Evolutionary conservation across 2,329 filamentous ascomycete genomes (phyloP).

Genomic region (Rugonectria rugulosa): DNA sequence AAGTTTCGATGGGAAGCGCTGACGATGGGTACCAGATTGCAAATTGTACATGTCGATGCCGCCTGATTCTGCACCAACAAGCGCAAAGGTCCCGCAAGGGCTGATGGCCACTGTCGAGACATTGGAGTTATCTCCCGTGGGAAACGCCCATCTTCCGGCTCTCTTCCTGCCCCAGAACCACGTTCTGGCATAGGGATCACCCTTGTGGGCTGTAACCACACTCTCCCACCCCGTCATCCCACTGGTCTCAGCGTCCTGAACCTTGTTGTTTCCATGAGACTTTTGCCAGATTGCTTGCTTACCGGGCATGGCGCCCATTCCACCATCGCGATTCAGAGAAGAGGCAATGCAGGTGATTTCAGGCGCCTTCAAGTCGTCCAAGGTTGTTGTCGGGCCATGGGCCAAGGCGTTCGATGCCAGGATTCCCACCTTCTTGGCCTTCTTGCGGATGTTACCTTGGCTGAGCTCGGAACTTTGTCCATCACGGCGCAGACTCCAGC

Average conservation of each 20-base stretch:
- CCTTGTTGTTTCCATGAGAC: constrained; percentile 67
- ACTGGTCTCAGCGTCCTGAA: constrained; percentile 74
- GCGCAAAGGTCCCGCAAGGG: constrained; percentile 90
- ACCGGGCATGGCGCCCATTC: constrained; percentile 84
- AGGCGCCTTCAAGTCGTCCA: constrained; percentile 85
- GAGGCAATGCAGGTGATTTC: constrained; percentile 92
- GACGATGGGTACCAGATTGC: constrained; percentile 88
- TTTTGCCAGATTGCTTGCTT: constrained; percentile 87
- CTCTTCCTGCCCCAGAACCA: constrained; percentile 99
- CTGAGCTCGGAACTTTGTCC: constrained; percentile 94
- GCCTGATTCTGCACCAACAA: constrained; percentile 85
- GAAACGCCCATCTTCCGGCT: constrained; percentile 91
- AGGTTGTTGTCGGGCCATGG: constrained; percentile 67
- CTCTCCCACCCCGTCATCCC: constrained; percentile 95
- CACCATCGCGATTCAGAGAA: constrained; percentile 92
- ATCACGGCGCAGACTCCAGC: constrained; percentile 92
- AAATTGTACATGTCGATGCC: constrained; percentile 95
- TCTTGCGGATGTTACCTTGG: constrained; percentile 87
- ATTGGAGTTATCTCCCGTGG: constrained; percentile 82
- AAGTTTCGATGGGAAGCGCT: constrained; percentile 82
- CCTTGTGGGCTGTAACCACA: constrained; percentile 89
- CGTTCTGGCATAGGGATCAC: constrained; percentile 84
- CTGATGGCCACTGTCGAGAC: constrained; percentile 90
- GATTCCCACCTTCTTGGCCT: constrained; percentile 87
- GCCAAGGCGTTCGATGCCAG: constrained; percentile 63